A percentile compares a stretch with the other conserved stretches of the same genome.
phyloP scores from a whole-genome alignment of 192 early-diverging fungal genomes.

The Haplosporangium gracile region DNA sequence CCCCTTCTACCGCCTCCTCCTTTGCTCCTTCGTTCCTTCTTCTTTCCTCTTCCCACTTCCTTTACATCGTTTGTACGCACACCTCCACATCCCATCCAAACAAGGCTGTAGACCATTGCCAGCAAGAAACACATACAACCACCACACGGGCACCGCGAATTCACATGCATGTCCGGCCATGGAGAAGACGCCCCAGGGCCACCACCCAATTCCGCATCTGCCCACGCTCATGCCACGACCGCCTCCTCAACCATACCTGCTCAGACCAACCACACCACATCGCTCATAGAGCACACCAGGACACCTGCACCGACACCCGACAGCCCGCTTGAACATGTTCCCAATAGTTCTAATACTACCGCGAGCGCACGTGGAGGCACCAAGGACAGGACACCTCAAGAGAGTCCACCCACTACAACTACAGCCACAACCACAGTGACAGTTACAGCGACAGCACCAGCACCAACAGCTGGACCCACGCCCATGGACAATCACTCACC shows the following conservation, averaged over 20 bases:
- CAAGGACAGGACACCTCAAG: not conserved
- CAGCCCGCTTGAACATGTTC: not conserved
- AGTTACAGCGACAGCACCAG: not conserved
- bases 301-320: not conserved
- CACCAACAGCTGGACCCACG: not conserved
- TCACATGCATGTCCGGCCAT: conserved; percentile 39
- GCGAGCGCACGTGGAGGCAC: not conserved
- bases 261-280: not conserved
- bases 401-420: not conserved
- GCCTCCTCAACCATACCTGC: not conserved
- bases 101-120: not conserved
- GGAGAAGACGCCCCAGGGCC: conserved; percentile 32
- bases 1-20: not conserved
- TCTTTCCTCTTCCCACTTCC: not conserved
- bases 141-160: conserved; percentile 8
- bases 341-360: not conserved
- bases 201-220: conserved; percentile 13
- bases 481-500: conserved; percentile 5
- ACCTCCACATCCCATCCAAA: not conserved
- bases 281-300: not conserved
- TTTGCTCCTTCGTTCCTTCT: not conserved
- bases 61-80: not conserved
- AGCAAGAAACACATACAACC: not conserved
- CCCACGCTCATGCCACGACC: not conserved
- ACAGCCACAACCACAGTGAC: not conserved